Base-by-base conservation (phyloP, 2,329 filamentous ascomycete genomes). In the Paraphaeosphaeria sporulosa region DNA sequence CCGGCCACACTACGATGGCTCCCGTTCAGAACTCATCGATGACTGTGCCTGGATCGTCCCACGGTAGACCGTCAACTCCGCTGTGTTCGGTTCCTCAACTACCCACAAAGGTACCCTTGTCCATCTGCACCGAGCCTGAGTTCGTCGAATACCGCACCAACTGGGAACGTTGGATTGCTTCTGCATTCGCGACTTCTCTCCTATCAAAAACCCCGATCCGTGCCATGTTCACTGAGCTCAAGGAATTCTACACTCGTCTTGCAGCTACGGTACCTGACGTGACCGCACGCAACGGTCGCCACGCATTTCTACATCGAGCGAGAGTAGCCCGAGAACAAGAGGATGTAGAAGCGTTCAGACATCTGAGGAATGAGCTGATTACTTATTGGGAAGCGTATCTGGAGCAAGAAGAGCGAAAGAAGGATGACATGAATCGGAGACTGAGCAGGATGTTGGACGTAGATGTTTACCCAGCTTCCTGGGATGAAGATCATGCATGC, bases 251-350 rank as follows among this genome's bases (percentile, higher is more conserved):
- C 49, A 66, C 60, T 10, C 66, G 70, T 15, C 60, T 76, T 7
- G 50, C 61, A 6, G 49, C 25, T 10, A 51, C 69, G 9, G 58
- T 72, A 1, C 67, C 66, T 0, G 63, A 66, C 0, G 57, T 71
- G 1, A 64, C 57, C 0, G 34, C 43, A 0, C 48, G 61, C 9
- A 30, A 12, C 7, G 71, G 69, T 4, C 61, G 63, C 38, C 40
- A 64, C n/a, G 67, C 60, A 5, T 74, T 72, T 43, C 62, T 77
- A 13, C 75, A 77, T 51, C 72, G 68, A 6, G 75, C 75, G 3
- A 65, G 75, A 17, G 73, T 77, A 0, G 75, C 75, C 3, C 67
- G 74, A 17, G 75, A 77, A 52, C 64, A 71, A 13, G 71, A 74
- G 58, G 65, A 77, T 47, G 63, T 76, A 8, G 67, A 67, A 27